phyloP scores from a whole-genome alignment of 306 rosid species.

The Mimosa pudica region DNA sequence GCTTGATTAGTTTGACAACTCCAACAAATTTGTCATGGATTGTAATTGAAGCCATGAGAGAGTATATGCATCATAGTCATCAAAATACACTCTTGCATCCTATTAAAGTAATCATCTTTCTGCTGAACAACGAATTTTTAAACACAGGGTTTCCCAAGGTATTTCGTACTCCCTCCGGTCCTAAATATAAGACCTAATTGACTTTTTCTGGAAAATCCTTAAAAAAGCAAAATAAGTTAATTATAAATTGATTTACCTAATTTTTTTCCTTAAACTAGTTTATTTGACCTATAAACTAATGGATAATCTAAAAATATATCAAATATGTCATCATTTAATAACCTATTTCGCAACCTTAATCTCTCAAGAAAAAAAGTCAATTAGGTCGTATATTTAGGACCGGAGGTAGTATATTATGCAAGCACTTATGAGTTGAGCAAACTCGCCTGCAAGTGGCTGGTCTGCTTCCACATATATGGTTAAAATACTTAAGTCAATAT shows the following conservation, averaged over 20 bases:
- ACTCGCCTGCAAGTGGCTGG: background rate
- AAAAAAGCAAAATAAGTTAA: no score
- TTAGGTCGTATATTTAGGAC: no score
- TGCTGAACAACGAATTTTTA: background rate
- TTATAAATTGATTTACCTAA: no score
- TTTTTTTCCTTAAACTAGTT: no score
- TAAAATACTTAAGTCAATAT: background rate
- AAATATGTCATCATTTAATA: no score
- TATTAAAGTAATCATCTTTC: background rate
- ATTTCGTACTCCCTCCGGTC: background rate
- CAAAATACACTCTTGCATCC: background rate
- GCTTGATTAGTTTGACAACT: constrained; percentile 31
- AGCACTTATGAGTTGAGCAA: background rate
- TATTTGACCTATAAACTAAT: no score
- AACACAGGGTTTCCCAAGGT: background rate
- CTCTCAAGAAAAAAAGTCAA: no score
- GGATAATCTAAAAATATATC: no score
- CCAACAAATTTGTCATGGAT: background rate
- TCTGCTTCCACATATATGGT: constrained; percentile 7
- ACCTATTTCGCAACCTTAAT: no score
- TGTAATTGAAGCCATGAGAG: constrained; percentile 24
- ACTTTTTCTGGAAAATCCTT: no score
- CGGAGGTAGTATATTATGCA: background rate
- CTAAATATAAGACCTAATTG: no score
- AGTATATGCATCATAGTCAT: constrained; percentile 11